phyloP scores from a whole-genome alignment of 108 stramenopile genomes.

The Stephanodiscus minutulus region DNA sequence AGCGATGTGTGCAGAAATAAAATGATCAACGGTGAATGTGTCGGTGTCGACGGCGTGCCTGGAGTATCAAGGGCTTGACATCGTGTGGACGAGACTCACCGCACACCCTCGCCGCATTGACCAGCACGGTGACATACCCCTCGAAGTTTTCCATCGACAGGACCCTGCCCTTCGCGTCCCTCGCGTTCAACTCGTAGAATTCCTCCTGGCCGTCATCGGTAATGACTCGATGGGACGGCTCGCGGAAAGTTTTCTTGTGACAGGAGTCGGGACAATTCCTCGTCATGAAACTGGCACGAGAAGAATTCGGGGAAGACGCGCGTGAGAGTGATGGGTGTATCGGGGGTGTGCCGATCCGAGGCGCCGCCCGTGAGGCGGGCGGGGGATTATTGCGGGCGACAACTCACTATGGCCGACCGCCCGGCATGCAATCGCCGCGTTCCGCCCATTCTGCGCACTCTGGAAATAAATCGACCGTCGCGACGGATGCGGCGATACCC shows the following conservation, averaged over 20 bases:
- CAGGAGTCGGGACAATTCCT: conserved; percentile 43
- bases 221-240: conserved; percentile 22
- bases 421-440: conserved; percentile 37
- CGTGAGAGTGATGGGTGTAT: not conserved
- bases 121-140: conserved; percentile 48
- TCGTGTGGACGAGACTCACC: no score
- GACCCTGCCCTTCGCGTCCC: conserved; percentile 25
- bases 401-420: conserved; percentile 41
- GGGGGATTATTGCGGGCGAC: not conserved
- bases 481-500: not conserved
- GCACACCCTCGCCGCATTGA: conserved; percentile 45
- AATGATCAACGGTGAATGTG: not conserved
- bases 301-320: not conserved
- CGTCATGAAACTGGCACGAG: conserved; percentile 36
- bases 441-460: conserved; percentile 44
- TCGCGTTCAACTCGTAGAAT: conserved; percentile 47
- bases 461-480: conserved; percentile 26
- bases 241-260: conserved; percentile 22
- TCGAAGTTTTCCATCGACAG: conserved; percentile 41
- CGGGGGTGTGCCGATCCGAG: no score
- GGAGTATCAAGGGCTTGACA: not conserved
- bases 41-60: not conserved
- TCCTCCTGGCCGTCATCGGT: conserved; percentile 28
- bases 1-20: not conserved
- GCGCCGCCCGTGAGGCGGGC: not conserved